These are phyloP conservation scores for Alternaria tenuissima DNA, from an alignment of 2,329 filamentous ascomycete species.

Conservation along the genomic window DNA sequence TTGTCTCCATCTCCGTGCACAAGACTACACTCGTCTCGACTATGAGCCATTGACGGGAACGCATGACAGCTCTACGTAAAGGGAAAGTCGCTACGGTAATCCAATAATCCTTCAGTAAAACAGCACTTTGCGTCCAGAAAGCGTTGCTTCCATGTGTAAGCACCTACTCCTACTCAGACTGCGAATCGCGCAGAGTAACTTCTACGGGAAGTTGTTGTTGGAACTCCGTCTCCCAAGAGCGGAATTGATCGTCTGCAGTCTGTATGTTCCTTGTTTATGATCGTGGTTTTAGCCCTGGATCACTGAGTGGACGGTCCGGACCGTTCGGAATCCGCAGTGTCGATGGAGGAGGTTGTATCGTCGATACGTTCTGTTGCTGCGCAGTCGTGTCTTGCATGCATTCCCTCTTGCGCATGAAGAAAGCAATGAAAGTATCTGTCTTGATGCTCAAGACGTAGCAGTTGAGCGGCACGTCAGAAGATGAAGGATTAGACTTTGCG, in stretches of 20 bases:
- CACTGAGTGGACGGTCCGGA: not conserved
- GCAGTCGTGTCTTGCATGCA: not conserved
- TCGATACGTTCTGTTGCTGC: not conserved
- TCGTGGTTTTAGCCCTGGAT: not conserved
- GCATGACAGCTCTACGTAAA: not conserved
- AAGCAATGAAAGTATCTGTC: not conserved
- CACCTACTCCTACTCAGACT: not conserved
- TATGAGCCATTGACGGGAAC: not conserved
- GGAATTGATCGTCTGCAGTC: not conserved
- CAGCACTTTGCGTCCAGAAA: not conserved
- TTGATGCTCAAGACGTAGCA: conserved; percentile 7
- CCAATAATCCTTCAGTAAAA: not conserved
- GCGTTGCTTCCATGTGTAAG: not conserved
- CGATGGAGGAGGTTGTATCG: not conserved
- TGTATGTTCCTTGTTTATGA: not conserved
- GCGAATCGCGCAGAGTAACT: not conserved
- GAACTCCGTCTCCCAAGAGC: not conserved
- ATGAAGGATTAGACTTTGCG: conserved; percentile 6
- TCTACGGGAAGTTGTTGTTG: not conserved
- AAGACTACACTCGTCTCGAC: conserved; percentile 2
- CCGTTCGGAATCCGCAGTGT: not conserved
- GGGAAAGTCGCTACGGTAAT: conserved; percentile 4
- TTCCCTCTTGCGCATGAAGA: not conserved
- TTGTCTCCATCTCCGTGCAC: conserved; percentile 8
- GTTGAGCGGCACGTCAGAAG: not conserved